Conservation (phyloP, 192 early-diverging fungal genomes). For the Entophlyctis helioformis region DNA sequence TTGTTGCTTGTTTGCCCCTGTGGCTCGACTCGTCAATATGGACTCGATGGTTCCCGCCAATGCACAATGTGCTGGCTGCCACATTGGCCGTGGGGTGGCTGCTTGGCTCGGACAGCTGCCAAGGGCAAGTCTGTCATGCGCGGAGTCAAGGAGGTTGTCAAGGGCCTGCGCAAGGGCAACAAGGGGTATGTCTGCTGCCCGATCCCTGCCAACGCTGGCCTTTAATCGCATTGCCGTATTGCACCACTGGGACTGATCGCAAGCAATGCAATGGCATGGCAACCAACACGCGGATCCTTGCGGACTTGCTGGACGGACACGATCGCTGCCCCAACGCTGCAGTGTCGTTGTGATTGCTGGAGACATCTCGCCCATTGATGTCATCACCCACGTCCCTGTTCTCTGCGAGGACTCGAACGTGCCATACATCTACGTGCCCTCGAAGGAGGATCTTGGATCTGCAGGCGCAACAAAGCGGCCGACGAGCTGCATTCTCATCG, state of each 20-base stretch:
- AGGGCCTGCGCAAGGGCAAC: constrained; percentile 87
- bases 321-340: not conserved
- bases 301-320: not conserved
- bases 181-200: no score
- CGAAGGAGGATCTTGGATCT: constrained; percentile 88
- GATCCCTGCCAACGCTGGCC: no score
- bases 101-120: constrained; percentile 38
- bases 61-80: no score
- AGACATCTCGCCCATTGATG: constrained; percentile 93
- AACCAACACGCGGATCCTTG: not conserved
- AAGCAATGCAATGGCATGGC: no score
- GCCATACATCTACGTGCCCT: constrained; percentile 91
- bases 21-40: no score
- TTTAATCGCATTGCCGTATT: not conserved
- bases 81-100: no score
- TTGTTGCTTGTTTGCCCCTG: no score
- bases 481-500: constrained; percentile 82
- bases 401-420: constrained; percentile 93
- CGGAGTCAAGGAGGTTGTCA: constrained; percentile 97
- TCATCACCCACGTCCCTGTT: constrained; percentile 94
- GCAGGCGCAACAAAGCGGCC: constrained; percentile 92
- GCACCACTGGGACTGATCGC: not conserved
- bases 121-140: constrained; percentile 82
- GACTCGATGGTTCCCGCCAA: no score
- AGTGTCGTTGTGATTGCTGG: constrained; percentile 89